These are phyloP conservation scores for Pichia gijzeniarum DNA, from an alignment of 805 yeast species.

Conservation along the genomic window DNA sequence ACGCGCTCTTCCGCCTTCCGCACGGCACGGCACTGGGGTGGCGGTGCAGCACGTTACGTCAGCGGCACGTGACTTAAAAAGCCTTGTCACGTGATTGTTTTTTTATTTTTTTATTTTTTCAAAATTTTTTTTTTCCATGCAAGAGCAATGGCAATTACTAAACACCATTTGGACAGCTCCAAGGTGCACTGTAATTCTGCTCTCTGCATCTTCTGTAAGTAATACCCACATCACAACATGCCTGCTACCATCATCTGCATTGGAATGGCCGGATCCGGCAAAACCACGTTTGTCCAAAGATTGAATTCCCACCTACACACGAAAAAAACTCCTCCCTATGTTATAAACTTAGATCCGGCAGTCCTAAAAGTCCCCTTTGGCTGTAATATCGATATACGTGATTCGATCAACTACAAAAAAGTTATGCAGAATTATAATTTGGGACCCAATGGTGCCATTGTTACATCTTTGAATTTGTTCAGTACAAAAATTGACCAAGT, in stretches of 20 bases:
- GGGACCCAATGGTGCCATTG: slow-evolving; percentile 98
- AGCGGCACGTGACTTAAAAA: too few relatives aligned
- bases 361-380: slow-evolving; percentile 91
- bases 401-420: slow-evolving; percentile 88
- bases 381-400: slow-evolving; percentile 92
- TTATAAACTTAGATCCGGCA: slow-evolving; percentile 93
- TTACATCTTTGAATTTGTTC: slow-evolving; percentile 86
- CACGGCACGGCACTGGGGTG: too few relatives aligned
- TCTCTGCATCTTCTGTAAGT: too few relatives aligned
- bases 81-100: too few relatives aligned
- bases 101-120: too few relatives aligned
- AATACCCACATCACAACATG: slow-evolving; percentile 1
- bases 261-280: slow-evolving; percentile 69
- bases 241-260: slow-evolving; percentile 35
- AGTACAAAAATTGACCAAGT: slow-evolving; percentile 97
- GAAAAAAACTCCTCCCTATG: slow-evolving; percentile 73
- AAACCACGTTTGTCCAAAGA: slow-evolving; percentile 96
- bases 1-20: too few relatives aligned
- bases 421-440: slow-evolving; percentile 93
- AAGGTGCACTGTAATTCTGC: too few relatives aligned
- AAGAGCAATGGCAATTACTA: too few relatives aligned
- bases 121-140: too few relatives aligned
- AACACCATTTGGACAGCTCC: too few relatives aligned
- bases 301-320: slow-evolving; percentile 83
- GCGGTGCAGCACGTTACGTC: too few relatives aligned